phyloP scores from a whole-genome alignment of 768 basidiomycete species.

The Pilatotrama ljubarskyi region DNA sequence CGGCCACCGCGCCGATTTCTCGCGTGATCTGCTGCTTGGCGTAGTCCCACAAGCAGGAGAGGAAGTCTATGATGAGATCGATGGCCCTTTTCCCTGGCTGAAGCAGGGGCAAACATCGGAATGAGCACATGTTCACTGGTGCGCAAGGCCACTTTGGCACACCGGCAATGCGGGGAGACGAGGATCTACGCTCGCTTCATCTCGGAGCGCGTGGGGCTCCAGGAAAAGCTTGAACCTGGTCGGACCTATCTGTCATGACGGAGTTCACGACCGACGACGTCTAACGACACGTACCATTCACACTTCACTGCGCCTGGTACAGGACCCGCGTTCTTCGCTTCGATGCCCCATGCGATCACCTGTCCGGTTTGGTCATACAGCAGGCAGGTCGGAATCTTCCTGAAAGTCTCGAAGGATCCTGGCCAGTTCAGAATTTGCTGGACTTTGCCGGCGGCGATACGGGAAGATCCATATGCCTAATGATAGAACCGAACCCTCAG shows the following conservation, averaged over 20 bases:
- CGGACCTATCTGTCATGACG: background rate
- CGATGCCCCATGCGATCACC: conserved; percentile 82
- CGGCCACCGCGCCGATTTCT: conserved; percentile 83
- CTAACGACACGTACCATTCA: conserved; percentile 44
- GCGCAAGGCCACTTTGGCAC: conserved; percentile 29
- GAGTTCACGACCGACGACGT: background rate
- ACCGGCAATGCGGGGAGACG: conserved; percentile 81
- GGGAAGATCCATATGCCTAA: conserved; percentile 84
- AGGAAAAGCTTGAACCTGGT: conserved; percentile 89
- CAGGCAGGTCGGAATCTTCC: conserved; percentile 82
- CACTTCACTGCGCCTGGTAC: conserved; percentile 62
- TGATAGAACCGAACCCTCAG: background rate
- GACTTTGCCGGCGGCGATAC: conserved; percentile 74
- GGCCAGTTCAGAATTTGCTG: conserved; percentile 90
- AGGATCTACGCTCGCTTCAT: conserved; percentile 68
- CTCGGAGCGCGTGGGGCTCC: conserved; percentile 77
- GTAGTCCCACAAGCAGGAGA: conserved; percentile 83
- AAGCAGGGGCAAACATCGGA: background rate
- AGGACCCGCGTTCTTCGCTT: conserved; percentile 79
- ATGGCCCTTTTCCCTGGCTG: conserved; percentile 75
- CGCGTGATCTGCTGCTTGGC: conserved; percentile 85
- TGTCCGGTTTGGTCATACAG: conserved; percentile 74
- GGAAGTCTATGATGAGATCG: conserved; percentile 82
- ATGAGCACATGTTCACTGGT: background rate
- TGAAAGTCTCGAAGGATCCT: conserved; percentile 81